These are phyloP conservation scores for Pulveroboletus sp. DNA, from an alignment of 768 basidiomycete genomes.

Conservation along the genomic window DNA sequence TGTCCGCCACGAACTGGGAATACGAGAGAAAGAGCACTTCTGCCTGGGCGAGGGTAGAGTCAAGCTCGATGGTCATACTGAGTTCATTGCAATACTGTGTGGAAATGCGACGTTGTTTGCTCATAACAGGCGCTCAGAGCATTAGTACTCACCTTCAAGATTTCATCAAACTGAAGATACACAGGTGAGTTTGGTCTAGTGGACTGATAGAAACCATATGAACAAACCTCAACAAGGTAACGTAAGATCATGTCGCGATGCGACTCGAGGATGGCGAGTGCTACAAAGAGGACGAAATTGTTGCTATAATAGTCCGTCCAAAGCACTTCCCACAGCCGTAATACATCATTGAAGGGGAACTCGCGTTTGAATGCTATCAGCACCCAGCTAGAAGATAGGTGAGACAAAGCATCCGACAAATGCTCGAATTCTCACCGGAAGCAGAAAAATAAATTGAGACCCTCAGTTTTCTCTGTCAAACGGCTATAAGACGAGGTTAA, in stretches of 20 bases:
- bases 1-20: slow-evolving; percentile 79
- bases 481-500: background rate
- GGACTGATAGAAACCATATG: background rate
- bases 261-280: slow-evolving; percentile 89
- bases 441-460: slow-evolving; percentile 94
- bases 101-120: slow-evolving; percentile 4
- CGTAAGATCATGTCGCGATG: slow-evolving; percentile 94
- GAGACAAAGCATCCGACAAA: background rate
- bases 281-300: slow-evolving; percentile 88
- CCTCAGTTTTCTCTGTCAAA: slow-evolving; percentile 75
- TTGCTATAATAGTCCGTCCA: slow-evolving; percentile 91
- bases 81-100: slow-evolving; percentile 86
- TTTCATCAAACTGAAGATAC: slow-evolving; percentile 54
- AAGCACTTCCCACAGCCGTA: slow-evolving; percentile 88
- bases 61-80: slow-evolving; percentile 95
- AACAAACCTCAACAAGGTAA: slow-evolving; percentile 84
- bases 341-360: slow-evolving; percentile 87
- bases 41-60: slow-evolving; percentile 91
- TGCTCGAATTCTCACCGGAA: slow-evolving; percentile 65
- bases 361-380: slow-evolving; percentile 95
- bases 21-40: slow-evolving; percentile 96
- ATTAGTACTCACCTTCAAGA: slow-evolving; percentile 23
- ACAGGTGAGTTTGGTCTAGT: slow-evolving; percentile 1
- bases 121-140: background rate
- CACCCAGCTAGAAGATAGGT: slow-evolving; percentile 58